Percentiles rank a stretch among this genome's conserved stretches.
Evolutionary conservation across 371 early-diverging fungal species (phyloP).

Genomic region (Syncephalastrum racemosum): DNA sequence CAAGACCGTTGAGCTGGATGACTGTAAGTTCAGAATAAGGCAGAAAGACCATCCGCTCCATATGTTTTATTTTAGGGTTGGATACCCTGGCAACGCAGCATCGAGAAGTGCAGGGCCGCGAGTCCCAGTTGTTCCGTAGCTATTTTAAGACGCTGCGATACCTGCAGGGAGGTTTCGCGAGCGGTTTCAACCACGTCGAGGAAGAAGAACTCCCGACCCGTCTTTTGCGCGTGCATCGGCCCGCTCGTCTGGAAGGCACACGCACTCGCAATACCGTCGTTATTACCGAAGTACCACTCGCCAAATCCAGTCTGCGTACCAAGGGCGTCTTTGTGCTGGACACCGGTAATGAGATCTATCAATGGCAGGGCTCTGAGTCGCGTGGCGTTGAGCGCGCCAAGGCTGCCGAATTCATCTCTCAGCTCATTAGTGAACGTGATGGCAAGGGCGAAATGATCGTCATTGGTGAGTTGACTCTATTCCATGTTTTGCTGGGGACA

Average conservation of each 20-base stretch:
- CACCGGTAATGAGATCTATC: constrained; percentile 64
- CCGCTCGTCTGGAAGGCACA: constrained; percentile 31
- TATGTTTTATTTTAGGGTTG: constrained; percentile 42
- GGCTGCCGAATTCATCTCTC: constrained; percentile 68
- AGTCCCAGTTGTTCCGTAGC: constrained; percentile 64
- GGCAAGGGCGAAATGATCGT: constrained; percentile 65
- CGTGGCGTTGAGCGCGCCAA: constrained; percentile 72
- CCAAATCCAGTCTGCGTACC: constrained; percentile 57
- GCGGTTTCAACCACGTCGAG: constrained; percentile 78
- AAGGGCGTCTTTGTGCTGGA: constrained; percentile 83
- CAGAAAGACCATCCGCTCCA: neutral
- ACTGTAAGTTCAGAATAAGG: constrained; percentile 48
- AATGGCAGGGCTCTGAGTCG: constrained; percentile 73
- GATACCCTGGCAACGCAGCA: constrained; percentile 73
- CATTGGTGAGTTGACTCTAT: constrained; percentile 48
- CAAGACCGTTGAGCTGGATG: constrained; percentile 88
- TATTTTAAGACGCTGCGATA: constrained; percentile 65
- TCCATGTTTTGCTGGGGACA: neutral
- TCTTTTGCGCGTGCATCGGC: constrained; percentile 70
- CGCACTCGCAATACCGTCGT: constrained; percentile 53
- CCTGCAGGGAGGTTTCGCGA: constrained; percentile 71
- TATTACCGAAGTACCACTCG: constrained; percentile 64
- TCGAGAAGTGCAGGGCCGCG: constrained; percentile 74
- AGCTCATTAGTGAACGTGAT: constrained; percentile 62
- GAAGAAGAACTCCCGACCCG: constrained; percentile 58